Evolutionary conservation across 805 yeast species (phyloP), one percentile per base, ranked within the genome.

Genomic region (Schwanniomyces polymorphus): DNA sequence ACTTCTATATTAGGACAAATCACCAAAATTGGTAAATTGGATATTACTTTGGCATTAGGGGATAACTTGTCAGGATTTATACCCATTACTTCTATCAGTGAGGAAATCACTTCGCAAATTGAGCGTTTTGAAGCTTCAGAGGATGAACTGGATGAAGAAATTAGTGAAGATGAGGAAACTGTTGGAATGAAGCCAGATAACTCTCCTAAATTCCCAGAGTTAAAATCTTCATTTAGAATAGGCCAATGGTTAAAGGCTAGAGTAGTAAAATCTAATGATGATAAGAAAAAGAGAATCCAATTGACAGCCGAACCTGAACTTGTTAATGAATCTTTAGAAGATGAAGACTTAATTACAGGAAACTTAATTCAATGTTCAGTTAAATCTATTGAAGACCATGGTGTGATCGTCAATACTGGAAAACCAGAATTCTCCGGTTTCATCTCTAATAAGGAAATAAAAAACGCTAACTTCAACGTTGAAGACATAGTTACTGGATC

Each of bases 241-340:
- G 98, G 98, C 8, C 92, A 88, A 64, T 92, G 94, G 90, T 70
- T 94, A 37, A 81, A 94, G 55, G 97, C 95, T 27, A 67, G 76
- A 38, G 91, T 91, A n/a, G 78, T 80, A 7, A 81, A 80, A 37
- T 74, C 82, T 17, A 70, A 68, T 26, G 66, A 74, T n/a, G 59
- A 68, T 40, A 68, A 70, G 42, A 81, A 79, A 62, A 87, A 83
- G 64, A 81, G 85, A 63, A 79, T 91, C 37, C 84, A 82, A 51
- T 72, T 91, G 33, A 75, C 88, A 8, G 74, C 88, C 38, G 94
- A 88, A 59, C 96, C 97, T 7, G 75, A 79, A 41, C 69, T 70
- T 38, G 89, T 87, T 10, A 94, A 94, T 60, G 72, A 75, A 17
- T 50, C 69, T 11, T 68, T 91, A 47, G 78, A 72, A 45, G 79